A percentile compares a stretch with the other conserved stretches of the same genome.
Conservation (phyloP, 2,329 filamentous ascomycete genomes). For the Chrysosphaeria jannelii region DNA sequence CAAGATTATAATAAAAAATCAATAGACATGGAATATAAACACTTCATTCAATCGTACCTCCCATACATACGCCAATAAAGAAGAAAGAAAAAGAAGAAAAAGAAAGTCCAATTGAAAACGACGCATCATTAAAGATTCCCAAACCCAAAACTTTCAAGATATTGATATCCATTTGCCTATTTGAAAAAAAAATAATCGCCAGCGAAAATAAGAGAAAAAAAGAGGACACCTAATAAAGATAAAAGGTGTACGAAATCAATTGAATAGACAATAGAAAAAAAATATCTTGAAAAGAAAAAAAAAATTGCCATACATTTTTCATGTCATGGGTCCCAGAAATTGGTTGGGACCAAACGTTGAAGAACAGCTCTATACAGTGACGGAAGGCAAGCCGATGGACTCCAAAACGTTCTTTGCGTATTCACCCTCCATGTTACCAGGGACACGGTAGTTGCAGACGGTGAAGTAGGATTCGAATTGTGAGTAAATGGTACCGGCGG, state of each 20-base stretch:
- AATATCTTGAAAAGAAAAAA: neutral
- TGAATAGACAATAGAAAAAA: neutral
- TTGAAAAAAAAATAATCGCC: too few species aligned
- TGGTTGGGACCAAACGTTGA: neutral
- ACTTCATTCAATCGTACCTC: too few species aligned
- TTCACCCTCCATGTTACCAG: constrained; percentile 21
- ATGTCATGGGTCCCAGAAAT: neutral
- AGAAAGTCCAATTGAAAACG: too few species aligned
- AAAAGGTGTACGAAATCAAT: too few species aligned
- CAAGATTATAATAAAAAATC: too few species aligned
- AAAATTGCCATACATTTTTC: neutral
- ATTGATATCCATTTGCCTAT: too few species aligned
- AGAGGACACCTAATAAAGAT: constrained; percentile 1
- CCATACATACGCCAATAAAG: too few species aligned
- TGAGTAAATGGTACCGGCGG: constrained; percentile 15
- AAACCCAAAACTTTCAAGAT: too few species aligned
- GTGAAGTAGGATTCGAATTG: constrained; percentile 35
- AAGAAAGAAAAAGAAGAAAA: too few species aligned
- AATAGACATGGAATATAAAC: too few species aligned
- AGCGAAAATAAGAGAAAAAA: constrained; percentile 1
- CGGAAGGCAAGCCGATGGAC: constrained; percentile 10
- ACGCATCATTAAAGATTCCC: too few species aligned
- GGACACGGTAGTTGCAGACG: constrained; percentile 62
- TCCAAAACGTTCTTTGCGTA: constrained; percentile 19
- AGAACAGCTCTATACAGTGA: constrained; percentile 4